These are phyloP conservation scores for Nadsonia commutata DNA, from an alignment of 1,139 yeast genomes.

Conservation along the genomic window DNA sequence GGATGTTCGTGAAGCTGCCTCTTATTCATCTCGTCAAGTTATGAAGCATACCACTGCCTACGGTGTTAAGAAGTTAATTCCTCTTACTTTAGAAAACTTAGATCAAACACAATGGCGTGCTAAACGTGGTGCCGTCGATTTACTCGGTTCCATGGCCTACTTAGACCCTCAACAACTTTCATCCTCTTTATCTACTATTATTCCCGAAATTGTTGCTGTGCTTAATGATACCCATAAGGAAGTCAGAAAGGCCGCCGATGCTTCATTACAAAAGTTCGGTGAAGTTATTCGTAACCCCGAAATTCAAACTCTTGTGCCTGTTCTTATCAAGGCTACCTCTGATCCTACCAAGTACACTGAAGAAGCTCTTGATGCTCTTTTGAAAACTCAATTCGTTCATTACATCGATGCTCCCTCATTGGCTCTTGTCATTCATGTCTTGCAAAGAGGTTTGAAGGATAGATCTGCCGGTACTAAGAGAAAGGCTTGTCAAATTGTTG, in stretches of 20 bases:
- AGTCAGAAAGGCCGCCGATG: constrained; percentile 90
- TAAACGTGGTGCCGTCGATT: constrained; percentile 90
- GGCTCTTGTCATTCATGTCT: constrained; percentile 86
- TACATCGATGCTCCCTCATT: constrained; percentile 96
- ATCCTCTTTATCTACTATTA: constrained; percentile 71
- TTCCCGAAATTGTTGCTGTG: constrained; percentile 93
- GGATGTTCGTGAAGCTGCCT: constrained; percentile 84
- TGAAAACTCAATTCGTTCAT: constrained; percentile 87
- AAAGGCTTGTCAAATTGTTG: constrained; percentile 95
- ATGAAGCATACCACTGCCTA: constrained; percentile 87
- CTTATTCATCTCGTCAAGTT: constrained; percentile 70
- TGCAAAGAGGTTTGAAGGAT: constrained; percentile 89
- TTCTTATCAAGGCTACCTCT: constrained; percentile 79
- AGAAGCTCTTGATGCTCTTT: constrained; percentile 69
- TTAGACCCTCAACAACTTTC: constrained; percentile 90
- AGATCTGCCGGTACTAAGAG: constrained; percentile 84
- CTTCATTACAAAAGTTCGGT: constrained; percentile 78
- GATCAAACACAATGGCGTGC: constrained; percentile 94
- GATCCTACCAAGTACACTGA: constrained; percentile 89
- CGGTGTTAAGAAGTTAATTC: constrained; percentile 85
- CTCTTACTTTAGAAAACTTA: constrained; percentile 71
- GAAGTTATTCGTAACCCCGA: constrained; percentile 97
- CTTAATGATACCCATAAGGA: constrained; percentile 92
- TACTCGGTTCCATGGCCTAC: constrained; percentile 95
- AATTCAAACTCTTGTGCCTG: constrained; percentile 83